Conservation (phyloP, 805 yeast species). For the Naumovozyma baii region DNA sequence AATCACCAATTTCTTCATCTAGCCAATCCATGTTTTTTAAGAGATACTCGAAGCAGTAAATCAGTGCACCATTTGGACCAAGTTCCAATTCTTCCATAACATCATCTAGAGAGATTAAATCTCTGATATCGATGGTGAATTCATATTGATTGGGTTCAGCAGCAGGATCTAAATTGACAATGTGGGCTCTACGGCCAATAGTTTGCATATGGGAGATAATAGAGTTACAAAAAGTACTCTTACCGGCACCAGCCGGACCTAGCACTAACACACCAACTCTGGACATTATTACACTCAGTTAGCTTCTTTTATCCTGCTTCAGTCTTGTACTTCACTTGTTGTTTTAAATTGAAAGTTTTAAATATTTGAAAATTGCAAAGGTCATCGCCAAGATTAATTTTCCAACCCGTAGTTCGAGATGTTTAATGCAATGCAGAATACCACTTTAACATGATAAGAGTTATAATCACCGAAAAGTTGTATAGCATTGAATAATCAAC, state of each 20-base stretch:
- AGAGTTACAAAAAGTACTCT: slow-evolving; percentile 84
- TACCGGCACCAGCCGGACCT: slow-evolving; percentile 98
- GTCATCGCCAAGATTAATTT: neutral
- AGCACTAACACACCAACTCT: slow-evolving; percentile 87
- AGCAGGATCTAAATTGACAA: slow-evolving; percentile 93
- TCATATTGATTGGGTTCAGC: slow-evolving; percentile 90
- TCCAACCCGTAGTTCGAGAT: neutral
- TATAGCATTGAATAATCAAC: too few species aligned
- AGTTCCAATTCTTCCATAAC: slow-evolving; percentile 89
- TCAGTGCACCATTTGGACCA: slow-evolving; percentile 92
- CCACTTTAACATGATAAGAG: too few species aligned
- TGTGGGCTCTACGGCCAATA: slow-evolving; percentile 85
- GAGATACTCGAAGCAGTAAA: slow-evolving; percentile 89
- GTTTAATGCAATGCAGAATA: too few species aligned
- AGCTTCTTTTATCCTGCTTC: too few species aligned
- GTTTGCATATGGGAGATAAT: slow-evolving; percentile 81
- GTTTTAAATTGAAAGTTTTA: too few species aligned
- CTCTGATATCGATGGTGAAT: slow-evolving; percentile 86
- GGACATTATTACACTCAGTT: too few species aligned
- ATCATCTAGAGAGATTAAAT: slow-evolving; percentile 80
- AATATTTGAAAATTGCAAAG: neutral
- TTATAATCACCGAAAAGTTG: too few species aligned
- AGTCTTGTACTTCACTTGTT: too few species aligned
- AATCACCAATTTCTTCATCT: slow-evolving; percentile 95
- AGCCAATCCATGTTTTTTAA: slow-evolving; percentile 91